Evolutionary conservation across 495 filamentous ascomycete genomes (phyloP).

Genomic region (Saxispiralis lemnorum): DNA sequence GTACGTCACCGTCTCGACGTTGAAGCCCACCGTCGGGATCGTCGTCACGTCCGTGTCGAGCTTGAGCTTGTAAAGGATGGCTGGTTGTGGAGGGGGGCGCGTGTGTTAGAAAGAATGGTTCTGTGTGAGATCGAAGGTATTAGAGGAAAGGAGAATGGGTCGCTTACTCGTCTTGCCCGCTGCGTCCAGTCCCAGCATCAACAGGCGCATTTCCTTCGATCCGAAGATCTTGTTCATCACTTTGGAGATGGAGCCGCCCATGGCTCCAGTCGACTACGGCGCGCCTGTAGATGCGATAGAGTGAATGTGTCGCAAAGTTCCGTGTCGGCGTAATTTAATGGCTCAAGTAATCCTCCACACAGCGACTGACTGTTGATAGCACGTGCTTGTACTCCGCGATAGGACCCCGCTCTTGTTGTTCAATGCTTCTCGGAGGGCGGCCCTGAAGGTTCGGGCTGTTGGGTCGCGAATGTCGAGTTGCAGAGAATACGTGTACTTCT

Average conservation of each 20-base stretch:
- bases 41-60: constrained; percentile 94
- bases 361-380: too few relatives aligned
- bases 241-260: constrained; percentile 72
- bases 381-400: too few relatives aligned
- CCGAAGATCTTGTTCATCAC: constrained; percentile 96
- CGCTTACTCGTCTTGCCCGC: constrained; percentile 84
- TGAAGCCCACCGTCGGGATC: constrained; percentile 98
- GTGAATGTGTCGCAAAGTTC: neutral
- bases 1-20: constrained; percentile 97
- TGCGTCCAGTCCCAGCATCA: constrained; percentile 95
- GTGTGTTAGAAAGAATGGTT: constrained; percentile 6
- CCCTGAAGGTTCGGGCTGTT: too few relatives aligned
- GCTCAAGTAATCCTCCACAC: too few relatives aligned
- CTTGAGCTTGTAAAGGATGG: constrained; percentile 99
- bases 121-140: neutral
- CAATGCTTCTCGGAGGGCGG: too few relatives aligned
- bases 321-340: too few relatives aligned
- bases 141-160: constrained; percentile 2
- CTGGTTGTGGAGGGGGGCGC: constrained; percentile 25
- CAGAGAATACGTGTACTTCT: too few relatives aligned
- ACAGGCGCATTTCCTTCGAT: constrained; percentile 92
- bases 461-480: neutral
- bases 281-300: neutral
- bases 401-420: too few relatives aligned
- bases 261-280: constrained; percentile 20